Evolutionary conservation across 164 flowering plant genomes (phyloP).

Genomic region (Umbilicus rupestris): DNA sequence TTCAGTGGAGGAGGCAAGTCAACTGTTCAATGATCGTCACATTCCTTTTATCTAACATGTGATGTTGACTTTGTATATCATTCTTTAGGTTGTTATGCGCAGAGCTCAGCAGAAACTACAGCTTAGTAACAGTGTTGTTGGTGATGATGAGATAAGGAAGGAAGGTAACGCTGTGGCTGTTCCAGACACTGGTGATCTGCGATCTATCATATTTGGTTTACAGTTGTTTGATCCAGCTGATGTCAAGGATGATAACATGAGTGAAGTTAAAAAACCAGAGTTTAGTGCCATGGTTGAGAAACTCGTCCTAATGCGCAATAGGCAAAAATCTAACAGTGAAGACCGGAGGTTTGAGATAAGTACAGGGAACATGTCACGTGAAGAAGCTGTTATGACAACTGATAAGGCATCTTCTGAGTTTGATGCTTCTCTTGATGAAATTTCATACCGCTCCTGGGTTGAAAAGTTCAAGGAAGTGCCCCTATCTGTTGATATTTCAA

Average conservation of each 20-base stretch:
- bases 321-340: slow-evolving; percentile 22
- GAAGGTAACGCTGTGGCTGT: slow-evolving; percentile 33
- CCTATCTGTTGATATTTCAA: slow-evolving; percentile 20
- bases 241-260: slow-evolving; percentile 24
- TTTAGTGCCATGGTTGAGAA: slow-evolving; percentile 49
- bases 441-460: slow-evolving; percentile 77
- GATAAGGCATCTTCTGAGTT: slow-evolving; percentile 15
- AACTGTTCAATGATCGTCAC: background rate
- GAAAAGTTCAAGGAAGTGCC: slow-evolving; percentile 61
- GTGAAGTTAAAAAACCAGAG: slow-evolving; percentile 29
- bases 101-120: slow-evolving; percentile 76
- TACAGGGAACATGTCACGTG: slow-evolving; percentile 24
- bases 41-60: slow-evolving; percentile 1
- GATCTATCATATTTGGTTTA: slow-evolving; percentile 67
- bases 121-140: slow-evolving; percentile 68
- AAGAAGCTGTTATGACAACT: slow-evolving; percentile 18
- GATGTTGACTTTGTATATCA: slow-evolving; percentile 8
- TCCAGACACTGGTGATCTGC: slow-evolving; percentile 52
- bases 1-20: slow-evolving; percentile 72
- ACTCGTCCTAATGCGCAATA: slow-evolving; percentile 49
- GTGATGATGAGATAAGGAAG: slow-evolving; percentile 33
- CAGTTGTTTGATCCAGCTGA: slow-evolving; percentile 61
- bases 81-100: slow-evolving; percentile 63
- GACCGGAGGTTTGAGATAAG: slow-evolving; percentile 47
- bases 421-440: slow-evolving; percentile 67